Evolutionary conservation across 2,329 filamentous ascomycete genomes (phyloP).

Genomic region (Neonectria sp.): DNA sequence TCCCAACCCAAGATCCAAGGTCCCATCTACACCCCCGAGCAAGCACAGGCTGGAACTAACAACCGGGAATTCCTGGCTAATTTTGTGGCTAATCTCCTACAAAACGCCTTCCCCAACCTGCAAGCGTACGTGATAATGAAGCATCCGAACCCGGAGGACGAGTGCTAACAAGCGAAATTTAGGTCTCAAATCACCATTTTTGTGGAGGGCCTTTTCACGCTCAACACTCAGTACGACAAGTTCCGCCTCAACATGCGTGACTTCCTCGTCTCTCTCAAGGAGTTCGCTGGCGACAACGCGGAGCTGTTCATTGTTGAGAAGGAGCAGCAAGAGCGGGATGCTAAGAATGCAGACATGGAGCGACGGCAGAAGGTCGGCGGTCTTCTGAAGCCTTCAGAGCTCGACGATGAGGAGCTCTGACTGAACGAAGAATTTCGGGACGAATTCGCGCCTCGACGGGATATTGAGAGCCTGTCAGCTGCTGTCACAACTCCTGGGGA

Average conservation of each 20-base stretch:
- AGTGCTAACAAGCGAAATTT: conserved; percentile 53
- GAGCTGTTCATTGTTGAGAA: conserved; percentile 96
- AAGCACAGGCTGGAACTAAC: conserved; percentile 85
- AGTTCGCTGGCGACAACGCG: conserved; percentile 95
- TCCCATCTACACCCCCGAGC: conserved; percentile 88
- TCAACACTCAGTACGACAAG: conserved; percentile 90
- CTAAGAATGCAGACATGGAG: conserved; percentile 90
- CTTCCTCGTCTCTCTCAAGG: conserved; percentile 97
- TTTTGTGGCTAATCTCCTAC: conserved; percentile 88
- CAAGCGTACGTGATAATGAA: conserved; percentile 76
- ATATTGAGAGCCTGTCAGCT: conserved; percentile 28
- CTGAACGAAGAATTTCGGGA: conserved; percentile 78
- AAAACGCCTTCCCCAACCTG: conserved; percentile 94
- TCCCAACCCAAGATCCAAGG: conserved; percentile 88
- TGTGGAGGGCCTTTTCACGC: conserved; percentile 88
- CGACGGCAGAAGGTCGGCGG: conserved; percentile 95
- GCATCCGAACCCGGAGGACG: neutral
- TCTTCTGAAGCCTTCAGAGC: conserved; percentile 95
- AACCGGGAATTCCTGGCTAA: conserved; percentile 93
- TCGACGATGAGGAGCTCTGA: conserved; percentile 94
- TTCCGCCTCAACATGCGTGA: conserved; percentile 97
- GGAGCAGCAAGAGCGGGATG: conserved; percentile 89
- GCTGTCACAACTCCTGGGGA: conserved; percentile 46
- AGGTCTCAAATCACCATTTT: conserved; percentile 91
- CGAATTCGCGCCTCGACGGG: conserved; percentile 67